These are phyloP conservation scores for Pseudoneurospora amorphoporcata DNA, from an alignment of 495 filamentous ascomycete genomes.

Conservation along the genomic window DNA sequence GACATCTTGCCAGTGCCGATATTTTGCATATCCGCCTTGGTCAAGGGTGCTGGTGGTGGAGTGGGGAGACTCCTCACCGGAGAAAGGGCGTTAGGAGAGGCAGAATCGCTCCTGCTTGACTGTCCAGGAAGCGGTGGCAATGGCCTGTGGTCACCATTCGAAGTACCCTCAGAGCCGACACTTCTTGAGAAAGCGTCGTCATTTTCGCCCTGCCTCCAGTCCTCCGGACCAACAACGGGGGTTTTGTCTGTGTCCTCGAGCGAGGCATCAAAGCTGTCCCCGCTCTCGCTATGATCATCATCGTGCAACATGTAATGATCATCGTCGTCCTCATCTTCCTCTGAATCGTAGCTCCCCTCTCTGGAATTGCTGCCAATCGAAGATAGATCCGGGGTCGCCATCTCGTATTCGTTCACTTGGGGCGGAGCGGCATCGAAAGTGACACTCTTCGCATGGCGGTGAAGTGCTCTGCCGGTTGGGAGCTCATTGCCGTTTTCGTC, in stretches of 20 bases:
- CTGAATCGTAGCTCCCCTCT: constrained; percentile 83
- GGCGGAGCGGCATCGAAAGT: constrained; percentile 92
- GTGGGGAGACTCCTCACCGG: constrained; percentile 55
- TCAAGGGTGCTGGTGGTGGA: constrained; percentile 53
- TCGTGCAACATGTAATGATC: constrained; percentile 64
- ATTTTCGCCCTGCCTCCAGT: constrained; percentile 72
- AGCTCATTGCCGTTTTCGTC: constrained; percentile 44
- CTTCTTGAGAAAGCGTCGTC: constrained; percentile 68
- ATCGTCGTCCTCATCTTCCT: constrained; percentile 57
- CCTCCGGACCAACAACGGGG: constrained; percentile 89
- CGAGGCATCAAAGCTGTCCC: constrained; percentile 89
- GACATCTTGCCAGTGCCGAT: constrained; percentile 61
- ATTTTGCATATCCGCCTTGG: constrained; percentile 60
- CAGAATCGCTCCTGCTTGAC: constrained; percentile 25
- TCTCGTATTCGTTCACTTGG: constrained; percentile 92
- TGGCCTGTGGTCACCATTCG: constrained; percentile 63
- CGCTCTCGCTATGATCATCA: constrained; percentile 58
- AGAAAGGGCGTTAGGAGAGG: constrained; percentile 38
- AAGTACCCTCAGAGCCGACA: constrained; percentile 51
- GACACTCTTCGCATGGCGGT: constrained; percentile 86
- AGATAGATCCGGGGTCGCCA: constrained; percentile 89
- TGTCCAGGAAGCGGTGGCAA: constrained; percentile 59
- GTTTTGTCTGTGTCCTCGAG: constrained; percentile 95
- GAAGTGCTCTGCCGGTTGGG: constrained; percentile 48
- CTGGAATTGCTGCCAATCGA: constrained; percentile 79